These are phyloP conservation scores for Punica granatum DNA, from an alignment of 345 rosid genomes.

Conservation along the genomic window DNA sequence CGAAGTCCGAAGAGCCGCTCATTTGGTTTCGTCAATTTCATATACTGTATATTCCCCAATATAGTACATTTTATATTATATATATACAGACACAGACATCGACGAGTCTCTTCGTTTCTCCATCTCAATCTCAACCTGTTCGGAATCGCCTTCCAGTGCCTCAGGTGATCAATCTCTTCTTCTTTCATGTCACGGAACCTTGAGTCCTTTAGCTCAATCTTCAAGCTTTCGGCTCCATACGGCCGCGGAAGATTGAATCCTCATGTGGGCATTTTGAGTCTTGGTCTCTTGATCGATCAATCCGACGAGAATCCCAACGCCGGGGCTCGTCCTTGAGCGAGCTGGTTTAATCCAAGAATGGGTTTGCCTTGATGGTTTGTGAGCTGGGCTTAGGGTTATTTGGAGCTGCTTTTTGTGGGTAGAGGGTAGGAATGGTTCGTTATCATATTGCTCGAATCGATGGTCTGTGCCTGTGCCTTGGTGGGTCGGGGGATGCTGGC, in stretches of 20 bases:
- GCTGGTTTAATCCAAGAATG: constrained; percentile 1
- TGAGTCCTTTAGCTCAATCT: neutral
- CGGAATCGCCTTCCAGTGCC: neutral
- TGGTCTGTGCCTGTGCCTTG: too few species aligned
- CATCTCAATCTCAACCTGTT: neutral
- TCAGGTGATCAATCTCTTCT: neutral
- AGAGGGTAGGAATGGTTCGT: neutral
- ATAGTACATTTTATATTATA: neutral
- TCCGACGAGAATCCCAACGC: neutral
- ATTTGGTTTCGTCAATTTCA: neutral
- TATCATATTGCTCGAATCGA: neutral
- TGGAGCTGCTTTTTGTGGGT: neutral
- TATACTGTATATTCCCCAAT: neutral
- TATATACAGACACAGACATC: neutral
- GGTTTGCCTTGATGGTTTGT: neutral
- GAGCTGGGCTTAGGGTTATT: neutral
- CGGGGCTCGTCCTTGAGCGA: neutral
- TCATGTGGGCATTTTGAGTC: neutral
- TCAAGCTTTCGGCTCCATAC: neutral
- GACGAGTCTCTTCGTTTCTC: neutral
- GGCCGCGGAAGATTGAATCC: neutral
- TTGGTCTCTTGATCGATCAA: neutral
- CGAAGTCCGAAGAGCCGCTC: neutral
- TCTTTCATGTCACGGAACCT: neutral
- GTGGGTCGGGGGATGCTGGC: too few species aligned